Conservation (phyloP, 129 eudicot species). For the Solidago caesia region DNA sequence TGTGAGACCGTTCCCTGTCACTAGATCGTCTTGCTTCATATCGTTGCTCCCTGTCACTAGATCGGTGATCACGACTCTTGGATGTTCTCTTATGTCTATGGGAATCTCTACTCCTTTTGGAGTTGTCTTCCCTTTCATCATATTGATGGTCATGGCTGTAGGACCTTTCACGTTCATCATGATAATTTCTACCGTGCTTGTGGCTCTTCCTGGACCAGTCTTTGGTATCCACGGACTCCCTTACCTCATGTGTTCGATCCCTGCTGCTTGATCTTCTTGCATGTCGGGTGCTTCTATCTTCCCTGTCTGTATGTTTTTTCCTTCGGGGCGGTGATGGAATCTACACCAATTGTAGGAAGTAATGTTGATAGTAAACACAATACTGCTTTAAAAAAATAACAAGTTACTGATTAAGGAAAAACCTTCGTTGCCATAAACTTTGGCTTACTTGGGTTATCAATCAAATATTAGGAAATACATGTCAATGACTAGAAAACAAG, state of each 20-base stretch:
- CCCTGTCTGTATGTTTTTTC: conserved; percentile 34
- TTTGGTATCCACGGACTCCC: conserved; percentile 41
- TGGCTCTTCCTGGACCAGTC: conserved; percentile 38
- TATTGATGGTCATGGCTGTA: conserved; percentile 33
- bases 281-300: conserved; percentile 28
- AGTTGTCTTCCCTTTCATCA: conserved; percentile 37
- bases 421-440: background rate
- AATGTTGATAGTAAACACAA: background rate
- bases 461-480: background rate
- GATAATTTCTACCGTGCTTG: conserved; percentile 31
- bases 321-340: conserved; percentile 82
- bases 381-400: conserved; percentile 2
- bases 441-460: background rate
- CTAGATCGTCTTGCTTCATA: conserved; percentile 35
- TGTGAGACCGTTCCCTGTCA: conserved; percentile 47
- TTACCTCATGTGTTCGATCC: conserved; percentile 31
- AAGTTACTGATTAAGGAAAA: background rate
- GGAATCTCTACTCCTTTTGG: conserved; percentile 44
- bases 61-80: conserved; percentile 29
- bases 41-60: conserved; percentile 40
- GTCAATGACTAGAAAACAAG: background rate
- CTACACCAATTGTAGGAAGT: conserved; percentile 23
- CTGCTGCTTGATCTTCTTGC: conserved; percentile 46
- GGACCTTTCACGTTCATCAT: conserved; percentile 39
- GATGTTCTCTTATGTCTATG: conserved; percentile 42